Evolutionary conservation across 148 eudicot species (phyloP), one percentile per base, ranked within the genome.

Genomic region (Selenicereus undatus): DNA sequence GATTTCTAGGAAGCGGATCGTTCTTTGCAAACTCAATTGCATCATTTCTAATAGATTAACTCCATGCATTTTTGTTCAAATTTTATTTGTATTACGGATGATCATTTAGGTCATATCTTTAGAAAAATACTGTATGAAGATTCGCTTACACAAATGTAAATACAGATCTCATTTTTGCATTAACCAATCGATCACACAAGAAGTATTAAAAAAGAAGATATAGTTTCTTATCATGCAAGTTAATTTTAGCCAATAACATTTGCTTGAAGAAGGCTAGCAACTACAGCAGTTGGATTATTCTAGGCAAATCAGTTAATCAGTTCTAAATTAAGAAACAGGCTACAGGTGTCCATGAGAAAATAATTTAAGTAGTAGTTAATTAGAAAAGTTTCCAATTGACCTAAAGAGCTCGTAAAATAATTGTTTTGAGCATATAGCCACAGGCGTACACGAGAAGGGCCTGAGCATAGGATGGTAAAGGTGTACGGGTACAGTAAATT

Each of bases 391-490:
- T 6, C 50, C 50, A 48, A 48, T 11, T 39, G 43, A 39, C 7
- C 43, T 39, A 39, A 0, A 39, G 5, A 39, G 7, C 43, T 39
- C 1, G 3, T 39, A 39, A 39, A 39, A 39, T 7, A 39, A 39
- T 7, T 39, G 8, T 39, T 4, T 4, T 4, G 5, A 39, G 8
- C 43, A 5, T 32, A 32, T 32, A 39, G 43, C 43, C 62, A 6
- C 27, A 64, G 12, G 9, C 65, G 52, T 81, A 66, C 79, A 75
- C 78, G 83, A 81, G 74, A 81, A 81, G 73, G 43, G 10, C 36
- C 54, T 48, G 60, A 54, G 21, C 0, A 20, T 54, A 32, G 32
- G 32, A 32, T 3, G 20, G 8, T 2, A 3, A 17, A 3, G 22
- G 62, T 17, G 7, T 56, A 56, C 20, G 0, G 4, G 39, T 36